Percentiles rank a stretch among this genome's conserved stretches.
Evolutionary conservation across 2,329 filamentous ascomycete species (phyloP).

Genomic region (Neofusicoccum kwambonambiense): DNA sequence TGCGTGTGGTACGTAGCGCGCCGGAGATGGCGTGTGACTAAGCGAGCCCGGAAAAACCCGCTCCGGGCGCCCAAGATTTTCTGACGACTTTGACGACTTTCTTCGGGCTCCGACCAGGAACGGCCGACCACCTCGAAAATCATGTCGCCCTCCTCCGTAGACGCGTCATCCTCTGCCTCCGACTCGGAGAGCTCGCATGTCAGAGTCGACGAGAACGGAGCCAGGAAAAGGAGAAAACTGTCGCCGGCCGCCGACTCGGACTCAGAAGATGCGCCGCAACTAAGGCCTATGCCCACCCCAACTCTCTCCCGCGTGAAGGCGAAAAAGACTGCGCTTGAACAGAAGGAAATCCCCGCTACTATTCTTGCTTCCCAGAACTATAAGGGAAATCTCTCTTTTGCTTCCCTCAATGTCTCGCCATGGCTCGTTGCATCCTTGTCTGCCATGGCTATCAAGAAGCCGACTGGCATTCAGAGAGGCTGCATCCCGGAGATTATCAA

Average conservation of each 20-base stretch:
- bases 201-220: slow-evolving; percentile 26
- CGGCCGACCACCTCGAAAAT: not conserved
- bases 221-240: slow-evolving; percentile 38
- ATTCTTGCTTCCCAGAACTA: slow-evolving; percentile 19
- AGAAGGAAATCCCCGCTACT: slow-evolving; percentile 15
- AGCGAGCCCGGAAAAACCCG: not conserved
- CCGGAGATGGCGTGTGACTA: not conserved
- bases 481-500: slow-evolving; percentile 92
- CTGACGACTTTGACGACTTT: slow-evolving; percentile 1
- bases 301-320: slow-evolving; percentile 37
- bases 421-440: slow-evolving; percentile 84
- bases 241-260: slow-evolving; percentile 24
- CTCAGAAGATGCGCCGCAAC: slow-evolving; percentile 22
- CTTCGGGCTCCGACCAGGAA: not conserved
- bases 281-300: slow-evolving; percentile 17
- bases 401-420: slow-evolving; percentile 69
- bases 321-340: slow-evolving; percentile 23
- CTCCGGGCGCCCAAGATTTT: slow-evolving; percentile 2
- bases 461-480: slow-evolving; percentile 87
- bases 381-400: slow-evolving; percentile 61
- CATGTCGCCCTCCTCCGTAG: slow-evolving; percentile 8
- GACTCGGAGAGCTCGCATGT: slow-evolving; percentile 16
- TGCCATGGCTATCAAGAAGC: slow-evolving; percentile 77
- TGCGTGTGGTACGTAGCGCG: no score
- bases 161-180: slow-evolving; percentile 14